Conservation (phyloP, 108 stramenopile species). For the Stephanodiscus minutulus region DNA sequence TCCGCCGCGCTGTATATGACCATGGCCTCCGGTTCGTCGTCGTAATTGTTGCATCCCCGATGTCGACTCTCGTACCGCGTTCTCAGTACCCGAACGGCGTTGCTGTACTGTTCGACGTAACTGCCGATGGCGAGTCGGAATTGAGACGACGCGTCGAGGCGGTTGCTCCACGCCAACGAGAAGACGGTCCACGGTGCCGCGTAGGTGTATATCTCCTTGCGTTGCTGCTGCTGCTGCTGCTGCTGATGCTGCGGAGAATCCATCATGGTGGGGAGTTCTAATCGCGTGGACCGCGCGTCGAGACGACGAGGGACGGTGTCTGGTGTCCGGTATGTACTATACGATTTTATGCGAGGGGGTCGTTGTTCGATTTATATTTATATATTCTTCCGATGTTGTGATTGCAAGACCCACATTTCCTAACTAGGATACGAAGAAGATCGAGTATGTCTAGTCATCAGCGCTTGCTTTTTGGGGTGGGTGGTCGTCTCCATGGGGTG, state of each 20-base stretch:
- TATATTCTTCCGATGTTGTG: too few relatives aligned
- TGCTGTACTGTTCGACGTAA: conserved; percentile 98
- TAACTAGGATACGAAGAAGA: too few relatives aligned
- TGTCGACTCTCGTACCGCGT: conserved; percentile 11
- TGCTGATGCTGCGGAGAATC: conserved; percentile 18
- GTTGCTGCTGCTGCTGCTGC: conserved; percentile 43
- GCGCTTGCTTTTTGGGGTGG: too few relatives aligned
- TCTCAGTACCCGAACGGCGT: conserved; percentile 85
- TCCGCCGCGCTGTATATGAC: conserved; percentile 70
- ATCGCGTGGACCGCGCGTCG: too few relatives aligned
- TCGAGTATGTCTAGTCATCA: too few relatives aligned
- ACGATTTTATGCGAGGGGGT: too few relatives aligned
- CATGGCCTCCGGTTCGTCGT: conserved; percentile 26
- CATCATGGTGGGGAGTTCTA: too few relatives aligned
- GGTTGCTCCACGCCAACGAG: conserved; percentile 91
- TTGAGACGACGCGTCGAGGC: conserved; percentile 68
- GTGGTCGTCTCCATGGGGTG: too few relatives aligned
- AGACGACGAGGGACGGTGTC: too few relatives aligned
- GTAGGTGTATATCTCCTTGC: conserved; percentile 98
- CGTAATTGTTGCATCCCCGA: conserved; percentile 13
- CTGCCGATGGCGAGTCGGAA: conserved; percentile 96
- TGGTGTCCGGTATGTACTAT: too few relatives aligned
- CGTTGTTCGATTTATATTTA: too few relatives aligned
- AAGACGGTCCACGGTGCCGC: conserved; percentile 97
- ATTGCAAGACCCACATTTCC: too few relatives aligned